These are phyloP conservation scores for Kluyveromyces lactis DNA, from an alignment of 805 yeast species.

Conservation along the genomic window DNA sequence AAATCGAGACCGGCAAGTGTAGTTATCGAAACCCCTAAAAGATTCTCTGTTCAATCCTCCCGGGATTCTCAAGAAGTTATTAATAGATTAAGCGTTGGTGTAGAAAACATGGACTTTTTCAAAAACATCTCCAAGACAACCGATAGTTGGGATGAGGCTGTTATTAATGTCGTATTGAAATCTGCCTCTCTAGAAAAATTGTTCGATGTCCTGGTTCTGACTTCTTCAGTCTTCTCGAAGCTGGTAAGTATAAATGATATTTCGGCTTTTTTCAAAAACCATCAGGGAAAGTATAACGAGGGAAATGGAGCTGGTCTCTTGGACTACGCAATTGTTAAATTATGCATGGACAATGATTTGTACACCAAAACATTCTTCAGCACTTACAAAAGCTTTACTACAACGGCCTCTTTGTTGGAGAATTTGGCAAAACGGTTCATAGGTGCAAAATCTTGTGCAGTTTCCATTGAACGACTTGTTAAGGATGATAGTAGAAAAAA, in stretches of 20 bases:
- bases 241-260: slow-evolving; percentile 37
- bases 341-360: slow-evolving; percentile 55
- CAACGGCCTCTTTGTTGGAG: slow-evolving; percentile 45
- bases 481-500: slow-evolving; percentile 15
- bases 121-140: slow-evolving; percentile 25
- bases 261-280: slow-evolving; percentile 27
- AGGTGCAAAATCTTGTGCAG: slow-evolving; percentile 56
- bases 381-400: slow-evolving; percentile 57
- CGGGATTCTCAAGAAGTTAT: slow-evolving; percentile 20
- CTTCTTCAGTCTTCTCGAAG: slow-evolving; percentile 49
- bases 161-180: slow-evolving; percentile 43
- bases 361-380: slow-evolving; percentile 64
- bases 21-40: slow-evolving; percentile 38
- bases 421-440: slow-evolving; percentile 46
- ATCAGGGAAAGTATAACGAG: slow-evolving; percentile 3
- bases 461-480: slow-evolving; percentile 36
- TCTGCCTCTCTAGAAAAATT: slow-evolving; percentile 70
- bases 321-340: slow-evolving; percentile 34
- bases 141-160: slow-evolving; percentile 28
- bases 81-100: slow-evolving; percentile 17
- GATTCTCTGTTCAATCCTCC: slow-evolving; percentile 32
- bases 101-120: slow-evolving; percentile 26
- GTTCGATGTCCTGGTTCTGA: slow-evolving; percentile 71
- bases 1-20: slow-evolving; percentile 39
- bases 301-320: slow-evolving; percentile 19